Conservation (phyloP, 2,329 filamentous ascomycete species). For the Cladosporium sp. region DNA sequence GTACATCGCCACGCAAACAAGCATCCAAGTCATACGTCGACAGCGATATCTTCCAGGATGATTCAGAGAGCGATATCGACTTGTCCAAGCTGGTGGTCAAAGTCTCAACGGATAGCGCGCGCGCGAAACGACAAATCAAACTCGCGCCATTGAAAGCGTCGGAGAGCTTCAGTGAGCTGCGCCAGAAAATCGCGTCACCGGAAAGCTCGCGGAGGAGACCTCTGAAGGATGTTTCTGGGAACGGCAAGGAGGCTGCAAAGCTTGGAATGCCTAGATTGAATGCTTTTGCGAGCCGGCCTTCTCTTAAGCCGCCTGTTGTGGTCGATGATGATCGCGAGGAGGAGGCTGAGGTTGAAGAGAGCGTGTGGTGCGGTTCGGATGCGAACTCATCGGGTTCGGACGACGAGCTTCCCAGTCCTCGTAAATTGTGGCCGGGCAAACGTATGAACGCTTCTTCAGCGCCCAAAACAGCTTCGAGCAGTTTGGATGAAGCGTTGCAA, state of each 20-base stretch:
- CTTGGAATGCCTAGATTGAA: background rate
- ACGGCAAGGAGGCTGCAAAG: conserved; percentile 11
- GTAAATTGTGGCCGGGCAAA: conserved; percentile 27
- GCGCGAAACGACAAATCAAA: conserved; percentile 23
- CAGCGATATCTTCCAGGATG: background rate
- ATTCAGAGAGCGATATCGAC: background rate
- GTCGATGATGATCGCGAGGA: conserved; percentile 23
- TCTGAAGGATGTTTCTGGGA: conserved; percentile 10
- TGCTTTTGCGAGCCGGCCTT: conserved; percentile 5
- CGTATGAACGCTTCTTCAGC: background rate
- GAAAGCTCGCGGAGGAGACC: conserved; percentile 20
- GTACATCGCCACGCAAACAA: conserved; percentile 14
- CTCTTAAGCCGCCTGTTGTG: conserved; percentile 18
- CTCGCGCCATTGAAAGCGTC: conserved; percentile 26
- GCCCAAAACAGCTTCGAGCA: background rate
- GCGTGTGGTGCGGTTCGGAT: conserved; percentile 38
- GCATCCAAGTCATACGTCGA: conserved; percentile 3
- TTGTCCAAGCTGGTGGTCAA: background rate
- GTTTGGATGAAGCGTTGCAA: conserved; percentile 11
- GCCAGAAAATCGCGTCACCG: conserved; percentile 19
- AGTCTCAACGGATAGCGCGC: background rate
- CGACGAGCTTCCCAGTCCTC: conserved; percentile 33
- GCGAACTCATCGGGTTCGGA: conserved; percentile 29
- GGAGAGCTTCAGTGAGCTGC: conserved; percentile 18
- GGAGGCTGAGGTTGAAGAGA: conserved; percentile 38